Conservation (phyloP, 768 basidiomycete genomes). For the Psilocybe tampanensis region DNA sequence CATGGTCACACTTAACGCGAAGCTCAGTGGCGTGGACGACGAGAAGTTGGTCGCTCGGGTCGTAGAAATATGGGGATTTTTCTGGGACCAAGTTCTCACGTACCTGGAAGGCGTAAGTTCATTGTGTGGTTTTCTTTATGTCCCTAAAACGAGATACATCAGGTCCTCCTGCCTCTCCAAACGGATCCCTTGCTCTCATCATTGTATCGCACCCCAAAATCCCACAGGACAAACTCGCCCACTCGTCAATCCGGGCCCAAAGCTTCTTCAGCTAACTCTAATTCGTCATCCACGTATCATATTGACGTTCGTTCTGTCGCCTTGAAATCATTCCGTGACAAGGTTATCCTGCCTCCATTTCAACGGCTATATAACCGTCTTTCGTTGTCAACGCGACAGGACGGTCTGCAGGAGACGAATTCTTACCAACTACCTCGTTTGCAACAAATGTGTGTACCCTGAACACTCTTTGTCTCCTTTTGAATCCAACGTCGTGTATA, state of each 20-base stretch:
- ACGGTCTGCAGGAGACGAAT: conserved; percentile 54
- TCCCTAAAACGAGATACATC: not conserved
- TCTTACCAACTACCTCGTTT: conserved; percentile 68
- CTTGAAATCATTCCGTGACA: conserved; percentile 78
- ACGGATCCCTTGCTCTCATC: conserved; percentile 60
- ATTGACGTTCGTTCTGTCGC: conserved; percentile 86
- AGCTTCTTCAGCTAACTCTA: conserved; percentile 36
- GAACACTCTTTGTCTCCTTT: not conserved
- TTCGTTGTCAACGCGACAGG: conserved; percentile 54
- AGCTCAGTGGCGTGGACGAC: conserved; percentile 76
- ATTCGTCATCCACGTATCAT: conserved; percentile 43
- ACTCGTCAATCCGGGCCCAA: conserved; percentile 49
- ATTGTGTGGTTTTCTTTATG: not conserved
- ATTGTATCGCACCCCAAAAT: conserved; percentile 64
- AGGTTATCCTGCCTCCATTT: conserved; percentile 69
- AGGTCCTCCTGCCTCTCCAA: conserved; percentile 40
- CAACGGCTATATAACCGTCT: conserved; percentile 58
- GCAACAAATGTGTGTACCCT: conserved; percentile 70
- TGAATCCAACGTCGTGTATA: conserved; percentile 22
- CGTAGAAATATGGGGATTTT: conserved; percentile 91
- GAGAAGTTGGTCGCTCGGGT: conserved; percentile 75
- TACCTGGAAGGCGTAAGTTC: conserved; percentile 82
- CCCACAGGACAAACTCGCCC: conserved; percentile 50
- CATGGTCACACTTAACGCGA: conserved; percentile 91
- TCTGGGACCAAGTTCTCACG: conserved; percentile 87